Conservation (phyloP, 805 yeast species). For the Maudiozyma serrabonitensis region DNA sequence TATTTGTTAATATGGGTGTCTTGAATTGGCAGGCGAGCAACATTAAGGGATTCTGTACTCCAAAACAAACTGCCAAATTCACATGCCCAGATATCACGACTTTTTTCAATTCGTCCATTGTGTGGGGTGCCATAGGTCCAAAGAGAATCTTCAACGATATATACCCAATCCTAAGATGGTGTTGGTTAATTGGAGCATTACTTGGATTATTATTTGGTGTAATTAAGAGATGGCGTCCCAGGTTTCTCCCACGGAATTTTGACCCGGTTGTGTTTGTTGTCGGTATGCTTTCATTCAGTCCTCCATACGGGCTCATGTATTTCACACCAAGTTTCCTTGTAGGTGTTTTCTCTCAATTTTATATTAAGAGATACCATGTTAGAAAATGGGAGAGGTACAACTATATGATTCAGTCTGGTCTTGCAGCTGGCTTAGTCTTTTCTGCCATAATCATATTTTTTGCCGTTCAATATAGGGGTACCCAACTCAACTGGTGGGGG, state of each 20-base stretch:
- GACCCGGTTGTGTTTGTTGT: conserved; percentile 44
- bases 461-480: conserved; percentile 36
- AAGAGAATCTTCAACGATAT: conserved; percentile 45
- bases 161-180: conserved; percentile 54
- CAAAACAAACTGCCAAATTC: conserved; percentile 32
- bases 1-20: conserved; percentile 27
- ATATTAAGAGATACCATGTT: conserved; percentile 38
- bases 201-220: conserved; percentile 25
- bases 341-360: conserved; percentile 38
- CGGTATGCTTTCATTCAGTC: conserved; percentile 38
- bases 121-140: conserved; percentile 50
- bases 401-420: conserved; percentile 45
- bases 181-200: conserved; percentile 49
- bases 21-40: conserved; percentile 30
- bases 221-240: conserved; percentile 19
- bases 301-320: conserved; percentile 42
- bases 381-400: conserved; percentile 48
- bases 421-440: conserved; percentile 55
- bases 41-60: conserved; percentile 29
- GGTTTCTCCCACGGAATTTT: conserved; percentile 28
- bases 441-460: conserved; percentile 44
- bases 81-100: conserved; percentile 34
- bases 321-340: conserved; percentile 23
- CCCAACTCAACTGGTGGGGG: conserved; percentile 56
- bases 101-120: conserved; percentile 42